phyloP scores from a whole-genome alignment of 352 stramenopile species.

The Pythium sp. region DNA sequence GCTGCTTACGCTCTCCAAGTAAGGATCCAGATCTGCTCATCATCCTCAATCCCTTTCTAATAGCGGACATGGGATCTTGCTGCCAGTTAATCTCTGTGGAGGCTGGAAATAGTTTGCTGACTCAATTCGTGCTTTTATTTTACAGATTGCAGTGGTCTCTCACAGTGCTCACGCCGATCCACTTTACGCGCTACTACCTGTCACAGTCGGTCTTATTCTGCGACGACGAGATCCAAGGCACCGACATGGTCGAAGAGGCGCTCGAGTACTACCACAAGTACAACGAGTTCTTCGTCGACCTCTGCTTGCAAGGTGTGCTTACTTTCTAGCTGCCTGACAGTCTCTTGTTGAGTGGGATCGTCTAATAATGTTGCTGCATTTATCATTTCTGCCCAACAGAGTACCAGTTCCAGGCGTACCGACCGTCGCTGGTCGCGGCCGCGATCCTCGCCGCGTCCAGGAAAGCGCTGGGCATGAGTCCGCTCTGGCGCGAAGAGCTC shows the following conservation, averaged over 20 bases:
- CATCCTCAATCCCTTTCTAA: neutral
- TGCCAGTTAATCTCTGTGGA: neutral
- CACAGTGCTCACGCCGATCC: slow-evolving; percentile 65
- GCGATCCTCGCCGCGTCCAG: slow-evolving; percentile 72
- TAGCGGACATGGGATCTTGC: neutral
- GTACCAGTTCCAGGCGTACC: slow-evolving; percentile 81
- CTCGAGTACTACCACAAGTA: slow-evolving; percentile 83
- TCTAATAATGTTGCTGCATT: neutral
- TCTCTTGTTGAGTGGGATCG: neutral
- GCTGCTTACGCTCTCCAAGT: slow-evolving; percentile 50
- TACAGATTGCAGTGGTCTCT: slow-evolving; percentile 71
- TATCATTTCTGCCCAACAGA: slow-evolving; percentile 22
- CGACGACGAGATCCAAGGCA: slow-evolving; percentile 73
- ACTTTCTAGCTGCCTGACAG: neutral
- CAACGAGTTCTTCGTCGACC: slow-evolving; percentile 82
- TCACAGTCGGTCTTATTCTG: slow-evolving; percentile 75
- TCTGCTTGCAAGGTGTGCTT: slow-evolving; percentile 51
- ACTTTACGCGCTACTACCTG: slow-evolving; percentile 82
- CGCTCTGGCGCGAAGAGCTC: slow-evolving; percentile 82
- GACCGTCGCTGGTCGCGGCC: slow-evolving; percentile 74
- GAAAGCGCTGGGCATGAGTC: slow-evolving; percentile 75
- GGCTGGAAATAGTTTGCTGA: slow-evolving; percentile 13
- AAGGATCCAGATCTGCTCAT: slow-evolving; percentile 11
- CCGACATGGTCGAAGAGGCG: slow-evolving; percentile 70
- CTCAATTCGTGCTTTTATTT: slow-evolving; percentile 15